Evolutionary conservation across 1,284 basidiomycete species (phyloP), one percentile per base, ranked within the genome.

Genomic region (Agroathelia rolfsii): DNA sequence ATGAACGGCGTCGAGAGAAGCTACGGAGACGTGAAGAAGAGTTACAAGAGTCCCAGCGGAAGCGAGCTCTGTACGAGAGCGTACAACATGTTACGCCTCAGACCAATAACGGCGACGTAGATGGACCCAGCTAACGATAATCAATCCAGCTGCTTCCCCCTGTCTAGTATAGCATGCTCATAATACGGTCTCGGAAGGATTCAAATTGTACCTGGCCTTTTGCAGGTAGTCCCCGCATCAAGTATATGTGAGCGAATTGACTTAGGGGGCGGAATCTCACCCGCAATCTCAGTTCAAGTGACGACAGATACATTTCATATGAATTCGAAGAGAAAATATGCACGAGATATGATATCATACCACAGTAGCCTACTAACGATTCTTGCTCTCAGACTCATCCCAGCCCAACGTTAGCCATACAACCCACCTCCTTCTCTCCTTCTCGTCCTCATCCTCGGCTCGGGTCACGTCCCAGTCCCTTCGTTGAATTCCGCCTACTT

Each of bases 1-100:
- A 94, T 46, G 85, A 77, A 43, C 76, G 90, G 19, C 62, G 83
- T 38, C 62, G 57, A 40, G 72, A 78, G 46, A 89, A 89, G 56
- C 72, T 73, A 65, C 61, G 48, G 27, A 70, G 80, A 50, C 64
- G 83, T 33, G 65, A 81, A 48, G 66, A 67, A 30, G 76, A 80
- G 0, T 56, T 84, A n/a, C 59, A 69, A 31, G 71, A 74, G 36
- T 85, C 81, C 0, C 57, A 64, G 42, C 60, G 61, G 44, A 85
- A 76, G 50, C 67, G 76, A 18, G 74, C 72, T 40, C 30, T 74
- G 12, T 86, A 82, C 45, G 82, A 82, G 51, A 61, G 64, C 21
- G 65, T 76, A 11, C 84, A 86, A 49, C 54, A 47, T 4, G 69
- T 83, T n/a, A n/a, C n/a, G n/a, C n/a, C n/a, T n/a, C n/a, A n/a